phyloP scores from a whole-genome alignment of 371 early-diverging fungal genomes.

The Actinomortierella ambigua region DNA sequence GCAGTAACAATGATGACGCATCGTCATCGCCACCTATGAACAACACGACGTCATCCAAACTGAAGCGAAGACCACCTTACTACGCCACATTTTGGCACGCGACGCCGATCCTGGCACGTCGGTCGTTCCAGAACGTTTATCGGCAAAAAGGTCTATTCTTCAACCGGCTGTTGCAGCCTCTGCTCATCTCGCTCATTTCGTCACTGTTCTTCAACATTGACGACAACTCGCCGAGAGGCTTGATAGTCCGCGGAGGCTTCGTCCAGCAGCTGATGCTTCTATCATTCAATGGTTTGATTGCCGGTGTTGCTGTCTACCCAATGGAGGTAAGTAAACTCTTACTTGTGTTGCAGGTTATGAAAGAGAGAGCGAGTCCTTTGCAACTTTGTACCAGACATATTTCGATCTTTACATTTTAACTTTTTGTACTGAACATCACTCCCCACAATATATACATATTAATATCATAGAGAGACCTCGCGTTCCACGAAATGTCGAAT shows the following conservation, averaged over 20 bases:
- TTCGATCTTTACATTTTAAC: too few species aligned
- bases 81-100: neutral
- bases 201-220: neutral
- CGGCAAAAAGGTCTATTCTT: slow-evolving; percentile 15
- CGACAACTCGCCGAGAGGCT: neutral
- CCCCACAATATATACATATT: too few species aligned
- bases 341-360: too few species aligned
- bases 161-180: slow-evolving; percentile 11
- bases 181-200: neutral
- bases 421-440: too few species aligned
- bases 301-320: slow-evolving; percentile 4
- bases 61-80: neutral
- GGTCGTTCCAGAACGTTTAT: slow-evolving; percentile 9
- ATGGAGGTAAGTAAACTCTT: slow-evolving; percentile 9
- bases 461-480: slow-evolving; percentile 13
- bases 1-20: too few species aligned
- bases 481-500: slow-evolving; percentile 27
- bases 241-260: slow-evolving; percentile 10
- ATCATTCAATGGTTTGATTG: slow-evolving; percentile 4
- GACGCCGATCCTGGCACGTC: slow-evolving; percentile 3
- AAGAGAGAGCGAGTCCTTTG: too few species aligned
- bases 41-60: neutral
- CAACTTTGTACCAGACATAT: too few species aligned
- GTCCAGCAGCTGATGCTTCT: slow-evolving; percentile 12
- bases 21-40: neutral